Base-by-base conservation (phyloP, 2,329 filamentous ascomycete genomes). In the Botrytis hyacinthi region DNA sequence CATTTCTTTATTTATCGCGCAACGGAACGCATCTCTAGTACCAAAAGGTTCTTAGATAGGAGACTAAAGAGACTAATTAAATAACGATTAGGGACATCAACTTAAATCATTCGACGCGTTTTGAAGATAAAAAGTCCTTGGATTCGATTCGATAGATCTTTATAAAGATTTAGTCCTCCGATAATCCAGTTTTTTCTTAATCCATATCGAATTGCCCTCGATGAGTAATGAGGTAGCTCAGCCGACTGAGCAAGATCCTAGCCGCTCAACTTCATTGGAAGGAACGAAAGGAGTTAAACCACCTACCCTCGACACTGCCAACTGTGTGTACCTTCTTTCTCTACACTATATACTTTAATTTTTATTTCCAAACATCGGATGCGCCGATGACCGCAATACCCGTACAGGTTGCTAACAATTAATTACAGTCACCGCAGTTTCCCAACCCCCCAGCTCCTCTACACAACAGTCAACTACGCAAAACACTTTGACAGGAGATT, bases 211-310 rank as follows among this genome's bases (percentile, higher is more conserved):
- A 78, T 80, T 77, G 79, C 79, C 80, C 79, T 81, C 80, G 73
- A 82, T 82, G 80, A 81, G 80, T 81, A 81, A 81, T 81, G 80
- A 81, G 76, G 76, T 79, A 74, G 77, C 78, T 75, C 78, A 79
- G 74, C 78, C 78, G 75, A 80, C 79, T 74, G 80, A 81, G 80
- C 79, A 79, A 77, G 76, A 79, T 76, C 76, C 76, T 74, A 78
- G 74, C 75, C 79, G 78, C 74, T 79, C 80, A 74, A 75, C 76
- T 73, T 77, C 80, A 54, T 65, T 76, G 74, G 79, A 79, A 75
- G 76, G 76, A 65, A 78, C 76, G 61, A 81, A 80, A 73, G 77
- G 75, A 70, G 73, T 71, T 10, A 79, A 80, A 75, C 79, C 79
- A 71, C 78, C 78, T 35, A 76, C 80, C 44, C 76, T 80, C 70